These are phyloP conservation scores for Lactifluus echinatus DNA, from an alignment of 768 basidiomycete genomes.

Conservation along the genomic window DNA sequence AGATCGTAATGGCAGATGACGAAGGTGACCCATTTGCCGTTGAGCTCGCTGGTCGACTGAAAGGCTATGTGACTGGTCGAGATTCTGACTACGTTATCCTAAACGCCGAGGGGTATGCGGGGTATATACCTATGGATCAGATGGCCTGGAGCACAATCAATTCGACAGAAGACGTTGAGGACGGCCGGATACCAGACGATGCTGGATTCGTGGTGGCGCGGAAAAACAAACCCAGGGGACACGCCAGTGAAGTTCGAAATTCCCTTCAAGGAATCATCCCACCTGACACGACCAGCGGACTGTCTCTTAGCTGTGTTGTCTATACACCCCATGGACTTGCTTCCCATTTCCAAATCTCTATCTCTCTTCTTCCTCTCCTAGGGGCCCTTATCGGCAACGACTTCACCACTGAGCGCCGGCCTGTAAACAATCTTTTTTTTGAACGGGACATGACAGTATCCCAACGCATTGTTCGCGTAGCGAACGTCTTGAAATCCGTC, in stretches of 20 bases:
- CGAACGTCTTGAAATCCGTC: constrained; percentile 46
- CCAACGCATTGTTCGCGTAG: constrained; percentile 62
- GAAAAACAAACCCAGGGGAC: constrained; percentile 45
- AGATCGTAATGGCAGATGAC: constrained; percentile 67
- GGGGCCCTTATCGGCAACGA: constrained; percentile 79
- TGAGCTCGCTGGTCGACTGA: constrained; percentile 64
- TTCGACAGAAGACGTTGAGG: constrained; percentile 23
- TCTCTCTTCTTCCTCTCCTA: constrained; percentile 65
- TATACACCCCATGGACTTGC: constrained; percentile 60
- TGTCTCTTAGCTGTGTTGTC: constrained; percentile 45
- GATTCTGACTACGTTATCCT: constrained; percentile 82
- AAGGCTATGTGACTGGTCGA: constrained; percentile 65
- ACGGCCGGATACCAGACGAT: constrained; percentile 30
- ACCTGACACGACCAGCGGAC: constrained; percentile 32
- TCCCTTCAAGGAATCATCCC: constrained; percentile 39
- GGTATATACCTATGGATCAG: constrained; percentile 69
- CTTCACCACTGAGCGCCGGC: constrained; percentile 41
- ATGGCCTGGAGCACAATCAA: constrained; percentile 51
- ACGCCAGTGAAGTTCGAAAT: constrained; percentile 20
- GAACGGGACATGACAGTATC: constrained; percentile 45
- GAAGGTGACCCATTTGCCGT: constrained; percentile 83
- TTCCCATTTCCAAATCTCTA: constrained; percentile 54
- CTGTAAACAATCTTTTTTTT: constrained; percentile 57
- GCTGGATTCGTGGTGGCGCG: constrained; percentile 53
- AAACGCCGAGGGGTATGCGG: constrained; percentile 65